Percentiles rank a stretch among this genome's conserved stretches.
Evolutionary conservation across 1,284 basidiomycete genomes (phyloP).

Genomic region (Microbotryum lychnidis-dioicae): DNA sequence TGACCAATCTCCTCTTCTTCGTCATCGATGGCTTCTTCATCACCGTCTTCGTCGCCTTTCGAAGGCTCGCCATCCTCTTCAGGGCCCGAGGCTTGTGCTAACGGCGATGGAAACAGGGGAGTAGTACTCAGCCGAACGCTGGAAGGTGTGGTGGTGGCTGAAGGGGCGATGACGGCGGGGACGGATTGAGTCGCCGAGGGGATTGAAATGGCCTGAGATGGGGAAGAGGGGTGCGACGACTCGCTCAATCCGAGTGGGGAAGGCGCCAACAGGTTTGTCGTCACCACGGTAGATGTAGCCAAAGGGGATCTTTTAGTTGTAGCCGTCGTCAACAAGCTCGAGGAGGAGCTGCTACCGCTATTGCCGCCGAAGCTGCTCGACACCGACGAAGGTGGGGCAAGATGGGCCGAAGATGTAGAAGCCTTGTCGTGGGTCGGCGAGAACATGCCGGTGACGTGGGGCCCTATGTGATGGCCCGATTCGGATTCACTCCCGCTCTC

Average conservation of each 20-base stretch:
- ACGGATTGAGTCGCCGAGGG: conserved; percentile 8
- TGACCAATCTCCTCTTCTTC: conserved; percentile 6
- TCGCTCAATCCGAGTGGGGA: not conserved
- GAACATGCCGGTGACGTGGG: not conserved
- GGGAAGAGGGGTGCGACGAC: not conserved
- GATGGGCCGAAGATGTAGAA: not conserved
- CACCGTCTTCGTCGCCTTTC: conserved; percentile 19
- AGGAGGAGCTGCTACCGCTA: not conserved
- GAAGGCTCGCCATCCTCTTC: conserved; percentile 21
- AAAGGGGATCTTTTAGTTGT: not conserved
- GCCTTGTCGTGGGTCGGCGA: conserved; percentile 6
- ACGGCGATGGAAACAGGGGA: conserved; percentile 26
- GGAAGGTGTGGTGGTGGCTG: conserved; percentile 6
- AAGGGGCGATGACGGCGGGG: conserved; percentile 19
- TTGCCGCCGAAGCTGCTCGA: not conserved
- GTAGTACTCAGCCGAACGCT: conserved; percentile 26
- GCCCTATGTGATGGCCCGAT: not conserved
- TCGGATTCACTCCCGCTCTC: conserved; percentile 19
- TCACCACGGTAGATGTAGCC: not conserved
- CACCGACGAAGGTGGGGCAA: not conserved
- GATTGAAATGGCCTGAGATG: conserved; percentile 14
- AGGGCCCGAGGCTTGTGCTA: conserved; percentile 24
- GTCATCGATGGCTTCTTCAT: conserved; percentile 12
- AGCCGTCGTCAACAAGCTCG: not conserved
- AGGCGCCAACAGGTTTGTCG: not conserved